A percentile compares a stretch with the other conserved stretches of the same genome.
Evolutionary conservation across 495 filamentous ascomycete species (phyloP).

Genomic region (Neurospora sp.): DNA sequence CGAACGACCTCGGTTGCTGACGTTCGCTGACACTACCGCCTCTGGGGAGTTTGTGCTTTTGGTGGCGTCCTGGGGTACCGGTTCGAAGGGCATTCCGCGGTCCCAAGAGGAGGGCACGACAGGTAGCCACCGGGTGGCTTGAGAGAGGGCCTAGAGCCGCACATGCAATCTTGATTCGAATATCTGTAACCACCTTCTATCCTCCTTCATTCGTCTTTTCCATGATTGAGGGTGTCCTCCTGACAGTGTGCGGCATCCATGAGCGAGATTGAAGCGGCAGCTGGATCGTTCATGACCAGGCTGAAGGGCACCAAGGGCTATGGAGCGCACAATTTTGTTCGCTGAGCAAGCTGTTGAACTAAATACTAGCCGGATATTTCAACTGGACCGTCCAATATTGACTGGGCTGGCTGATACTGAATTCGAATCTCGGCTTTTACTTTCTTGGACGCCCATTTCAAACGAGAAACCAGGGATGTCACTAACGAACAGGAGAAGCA

Average conservation of each 20-base stretch:
- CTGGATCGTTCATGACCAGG: not conserved
- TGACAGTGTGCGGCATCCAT: not conserved
- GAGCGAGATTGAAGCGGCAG: not conserved
- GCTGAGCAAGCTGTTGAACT: not conserved
- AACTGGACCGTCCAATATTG: not conserved
- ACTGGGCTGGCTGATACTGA: not conserved
- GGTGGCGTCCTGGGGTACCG: not conserved
- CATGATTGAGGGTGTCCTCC: not conserved
- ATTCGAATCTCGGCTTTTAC: not conserved
- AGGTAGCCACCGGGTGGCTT: not conserved
- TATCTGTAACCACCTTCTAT: not conserved
- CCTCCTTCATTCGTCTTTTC: not conserved
- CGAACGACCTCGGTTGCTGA: not conserved
- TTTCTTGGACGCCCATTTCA: not conserved
- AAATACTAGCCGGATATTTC: not conserved
- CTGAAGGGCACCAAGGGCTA: not conserved
- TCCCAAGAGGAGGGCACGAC: not conserved
- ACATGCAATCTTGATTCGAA: not conserved
- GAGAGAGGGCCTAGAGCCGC: not conserved
- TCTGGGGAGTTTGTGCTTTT: not conserved
- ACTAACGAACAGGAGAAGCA: not conserved
- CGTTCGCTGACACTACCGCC: not conserved
- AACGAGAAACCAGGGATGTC: not conserved
- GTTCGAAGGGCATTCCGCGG: not conserved
- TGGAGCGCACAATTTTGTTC: not conserved